Conservation (phyloP, 352 stramenopile genomes). For the Thalassiosira ordinaria region DNA sequence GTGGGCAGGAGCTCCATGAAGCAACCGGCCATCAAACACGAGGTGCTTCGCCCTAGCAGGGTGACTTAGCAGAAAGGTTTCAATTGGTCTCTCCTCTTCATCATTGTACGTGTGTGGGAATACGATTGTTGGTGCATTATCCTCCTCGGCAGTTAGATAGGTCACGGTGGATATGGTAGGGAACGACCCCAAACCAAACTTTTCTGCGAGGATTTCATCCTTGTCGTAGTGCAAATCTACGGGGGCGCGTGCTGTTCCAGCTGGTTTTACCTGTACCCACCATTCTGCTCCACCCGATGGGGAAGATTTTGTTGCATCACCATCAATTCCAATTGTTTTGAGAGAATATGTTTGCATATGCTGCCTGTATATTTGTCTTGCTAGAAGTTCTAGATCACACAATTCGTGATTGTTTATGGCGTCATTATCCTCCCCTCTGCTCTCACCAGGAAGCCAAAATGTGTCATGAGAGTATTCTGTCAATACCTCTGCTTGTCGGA, state of each 20-base stretch:
- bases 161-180: constrained; percentile 83
- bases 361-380: constrained; percentile 62
- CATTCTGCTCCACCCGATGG: constrained; percentile 73
- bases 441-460: constrained; percentile 48
- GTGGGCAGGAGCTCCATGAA: constrained; percentile 82
- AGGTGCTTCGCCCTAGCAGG: constrained; percentile 78
- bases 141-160: constrained; percentile 68
- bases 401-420: no score
- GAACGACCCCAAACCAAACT: constrained; percentile 81
- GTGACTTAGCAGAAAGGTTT: constrained; percentile 68
- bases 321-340: constrained; percentile 31
- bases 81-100: constrained; percentile 62
- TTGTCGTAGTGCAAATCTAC: constrained; percentile 87
- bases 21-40: constrained; percentile 81
- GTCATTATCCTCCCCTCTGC: background rate
- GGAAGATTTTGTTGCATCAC: constrained; percentile 48
- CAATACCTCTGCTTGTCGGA: constrained; percentile 38
- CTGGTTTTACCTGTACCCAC: constrained; percentile 86
- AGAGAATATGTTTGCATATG: constrained; percentile 59
- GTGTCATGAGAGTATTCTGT: constrained; percentile 39
- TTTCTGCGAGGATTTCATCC: constrained; percentile 81
- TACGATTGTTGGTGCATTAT: constrained; percentile 69
- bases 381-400: constrained; percentile 73
- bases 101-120: constrained; percentile 80
- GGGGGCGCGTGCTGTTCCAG: constrained; percentile 26